Evolutionary conservation across 2,329 filamentous ascomycete genomes (phyloP).

Genomic region (Talaromyces sp.): DNA sequence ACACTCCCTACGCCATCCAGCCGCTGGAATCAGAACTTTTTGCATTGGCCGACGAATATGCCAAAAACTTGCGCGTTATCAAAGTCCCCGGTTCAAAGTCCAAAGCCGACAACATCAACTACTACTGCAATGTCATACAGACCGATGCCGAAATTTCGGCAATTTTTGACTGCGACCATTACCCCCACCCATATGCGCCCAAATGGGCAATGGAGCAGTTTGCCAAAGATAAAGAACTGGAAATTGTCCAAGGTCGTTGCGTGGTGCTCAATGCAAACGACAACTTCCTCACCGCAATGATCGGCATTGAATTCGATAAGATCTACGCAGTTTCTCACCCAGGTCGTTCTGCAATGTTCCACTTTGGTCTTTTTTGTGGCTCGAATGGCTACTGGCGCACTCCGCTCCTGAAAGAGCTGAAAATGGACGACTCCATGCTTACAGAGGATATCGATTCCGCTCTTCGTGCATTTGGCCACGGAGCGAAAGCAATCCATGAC

Average conservation of each 20-base stretch:
- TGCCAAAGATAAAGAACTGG: slow-evolving; percentile 39
- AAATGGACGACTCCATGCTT: slow-evolving; percentile 51
- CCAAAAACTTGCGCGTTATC: slow-evolving; percentile 42
- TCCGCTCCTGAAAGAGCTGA: slow-evolving; percentile 43
- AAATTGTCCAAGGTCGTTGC: slow-evolving; percentile 51
- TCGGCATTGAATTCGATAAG: slow-evolving; percentile 51
- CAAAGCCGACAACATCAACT: slow-evolving; percentile 51
- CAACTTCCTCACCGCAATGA: slow-evolving; percentile 46
- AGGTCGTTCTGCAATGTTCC: slow-evolving; percentile 47
- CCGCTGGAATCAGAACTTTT: slow-evolving; percentile 45
- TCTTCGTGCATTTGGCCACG: slow-evolving; percentile 44
- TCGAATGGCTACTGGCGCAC: slow-evolving; percentile 51
- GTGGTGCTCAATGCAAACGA: slow-evolving; percentile 49
- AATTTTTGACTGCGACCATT: slow-evolving; percentile 52
- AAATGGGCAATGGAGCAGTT: slow-evolving; percentile 51
- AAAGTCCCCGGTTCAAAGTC: slow-evolving; percentile 50
- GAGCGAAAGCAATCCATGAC: slow-evolving; percentile 47
- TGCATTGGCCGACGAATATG: slow-evolving; percentile 36
- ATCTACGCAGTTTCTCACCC: slow-evolving; percentile 53
- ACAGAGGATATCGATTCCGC: slow-evolving; percentile 53
- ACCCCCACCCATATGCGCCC: slow-evolving; percentile 49
- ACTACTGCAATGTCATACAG: slow-evolving; percentile 43
- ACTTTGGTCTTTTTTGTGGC: slow-evolving; percentile 50
- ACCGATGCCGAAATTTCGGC: slow-evolving; percentile 47
- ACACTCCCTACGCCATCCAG: slow-evolving; percentile 48